phyloP scores from a whole-genome alignment of 345 rosid species.

The Sonneratia caseolaris region DNA sequence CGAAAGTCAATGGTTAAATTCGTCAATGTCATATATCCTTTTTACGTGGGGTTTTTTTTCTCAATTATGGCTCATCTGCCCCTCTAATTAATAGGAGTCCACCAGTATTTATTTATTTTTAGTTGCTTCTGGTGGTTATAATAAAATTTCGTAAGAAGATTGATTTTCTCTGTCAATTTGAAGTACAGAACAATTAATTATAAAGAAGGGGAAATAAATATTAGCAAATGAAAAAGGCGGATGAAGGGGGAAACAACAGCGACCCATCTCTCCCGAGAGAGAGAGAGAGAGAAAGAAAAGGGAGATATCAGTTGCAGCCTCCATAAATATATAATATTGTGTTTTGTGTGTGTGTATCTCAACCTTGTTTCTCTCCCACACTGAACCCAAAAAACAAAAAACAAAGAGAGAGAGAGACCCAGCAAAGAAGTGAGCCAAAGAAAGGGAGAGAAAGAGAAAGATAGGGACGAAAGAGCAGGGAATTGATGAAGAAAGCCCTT shows the following conservation, averaged over 20 bases:
- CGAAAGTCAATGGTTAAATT: too few species aligned
- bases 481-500: conserved; percentile 4
- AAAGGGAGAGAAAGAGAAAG: conserved; percentile 30
- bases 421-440: conserved; percentile 32
- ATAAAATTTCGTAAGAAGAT: neutral
- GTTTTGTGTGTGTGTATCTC: neutral
- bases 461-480: conserved; percentile 26
- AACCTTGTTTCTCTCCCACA: conserved; percentile 6
- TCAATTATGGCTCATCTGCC: neutral
- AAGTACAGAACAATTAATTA: conserved; percentile 5
- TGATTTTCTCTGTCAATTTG: neutral
- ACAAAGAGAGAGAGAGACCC: conserved; percentile 24
- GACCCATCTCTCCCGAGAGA: conserved; percentile 21
- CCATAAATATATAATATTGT: conserved; percentile 16
- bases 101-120: neutral
- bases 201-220: conserved; percentile 12
- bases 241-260: conserved; percentile 37
- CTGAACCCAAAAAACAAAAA: conserved; percentile 10
- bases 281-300: conserved; percentile 20
- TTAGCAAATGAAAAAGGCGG: conserved; percentile 13
- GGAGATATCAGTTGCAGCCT: conserved; percentile 22
- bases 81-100: neutral
- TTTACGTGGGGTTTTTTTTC: neutral
- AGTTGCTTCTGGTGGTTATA: neutral
- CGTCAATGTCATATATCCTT: too few species aligned